A percentile compares a stretch with the other conserved stretches of the same genome.
phyloP scores from a whole-genome alignment of 768 basidiomycete species.

The Amyloporia xantha region DNA sequence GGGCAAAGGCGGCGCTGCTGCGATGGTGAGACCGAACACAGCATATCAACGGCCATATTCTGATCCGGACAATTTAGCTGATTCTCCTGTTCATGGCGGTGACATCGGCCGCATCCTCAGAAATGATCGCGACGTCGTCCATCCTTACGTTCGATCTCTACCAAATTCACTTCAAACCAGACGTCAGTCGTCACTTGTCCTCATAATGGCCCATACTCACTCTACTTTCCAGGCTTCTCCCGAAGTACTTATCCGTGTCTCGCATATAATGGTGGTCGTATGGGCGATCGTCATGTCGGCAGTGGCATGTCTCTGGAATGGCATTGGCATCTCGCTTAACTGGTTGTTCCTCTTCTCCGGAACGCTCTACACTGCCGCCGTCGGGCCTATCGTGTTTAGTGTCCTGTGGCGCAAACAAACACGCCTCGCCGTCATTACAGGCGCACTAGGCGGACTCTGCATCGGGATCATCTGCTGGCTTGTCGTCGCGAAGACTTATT shows the following conservation, averaged over 20 bases:
- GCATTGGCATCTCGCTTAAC: slow-evolving; percentile 17
- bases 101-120: slow-evolving; percentile 21
- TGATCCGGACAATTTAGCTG: no score
- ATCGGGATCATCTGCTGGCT: slow-evolving; percentile 5
- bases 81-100: slow-evolving; percentile 25
- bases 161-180: slow-evolving; percentile 4
- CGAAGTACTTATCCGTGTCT: slow-evolving; percentile 17
- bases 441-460: slow-evolving; percentile 2
- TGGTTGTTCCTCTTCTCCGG: slow-evolving; percentile 7
- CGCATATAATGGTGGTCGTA: slow-evolving; percentile 21
- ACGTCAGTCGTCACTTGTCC: neutral
- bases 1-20: slow-evolving; percentile 23
- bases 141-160: slow-evolving; percentile 15
- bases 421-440: neutral
- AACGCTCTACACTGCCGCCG: slow-evolving; percentile 2
- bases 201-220: neutral
- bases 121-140: slow-evolving; percentile 23
- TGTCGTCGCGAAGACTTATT: slow-evolving; percentile 6
- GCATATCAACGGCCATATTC: no score
- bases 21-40: slow-evolving; percentile 6
- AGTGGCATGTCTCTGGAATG: slow-evolving; percentile 22
- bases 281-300: slow-evolving; percentile 21
- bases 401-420: slow-evolving; percentile 5
- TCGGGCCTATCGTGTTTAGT: slow-evolving; percentile 3
- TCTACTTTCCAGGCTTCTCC: slow-evolving; percentile 12